Percentiles rank a stretch among this genome's conserved stretches.
phyloP scores from a whole-genome alignment of 345 rosid species.

The Lepidium aucheri region DNA sequence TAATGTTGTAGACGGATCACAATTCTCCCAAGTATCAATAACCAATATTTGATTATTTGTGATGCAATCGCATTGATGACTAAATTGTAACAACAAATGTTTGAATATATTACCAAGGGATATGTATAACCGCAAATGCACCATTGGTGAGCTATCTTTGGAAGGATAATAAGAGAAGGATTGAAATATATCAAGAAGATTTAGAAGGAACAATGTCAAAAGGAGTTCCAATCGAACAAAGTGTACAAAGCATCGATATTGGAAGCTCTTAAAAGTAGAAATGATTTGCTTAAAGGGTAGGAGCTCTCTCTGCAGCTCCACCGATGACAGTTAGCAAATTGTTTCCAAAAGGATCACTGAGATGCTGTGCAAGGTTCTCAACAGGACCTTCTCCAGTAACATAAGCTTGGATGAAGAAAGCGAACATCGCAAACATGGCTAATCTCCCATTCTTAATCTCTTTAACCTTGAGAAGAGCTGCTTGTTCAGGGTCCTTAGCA shows the following conservation, averaged over 20 bases:
- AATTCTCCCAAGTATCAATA: too few relatives aligned
- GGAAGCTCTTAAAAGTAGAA: neutral
- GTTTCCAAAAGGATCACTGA: constrained; percentile 96
- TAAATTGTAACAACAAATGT: neutral
- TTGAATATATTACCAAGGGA: neutral
- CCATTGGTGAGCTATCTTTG: neutral
- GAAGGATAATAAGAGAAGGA: neutral
- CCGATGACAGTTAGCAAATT: constrained; percentile 89
- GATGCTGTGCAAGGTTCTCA: constrained; percentile 85
- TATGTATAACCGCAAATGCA: neutral
- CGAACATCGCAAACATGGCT: constrained; percentile 95
- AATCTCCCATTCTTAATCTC: constrained; percentile 95
- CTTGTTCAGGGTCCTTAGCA: constrained; percentile 92
- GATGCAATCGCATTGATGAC: too few relatives aligned
- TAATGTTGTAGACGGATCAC: too few relatives aligned
- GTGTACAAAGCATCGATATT: constrained; percentile 24
- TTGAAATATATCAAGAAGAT: constrained; percentile 14
- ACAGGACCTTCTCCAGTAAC: constrained; percentile 97
- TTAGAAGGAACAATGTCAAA: constrained; percentile 14
- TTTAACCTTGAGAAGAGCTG: constrained; percentile 85
- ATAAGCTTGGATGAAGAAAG: constrained; percentile 80
- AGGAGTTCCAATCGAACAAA: constrained; percentile 6
- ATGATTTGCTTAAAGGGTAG: constrained; percentile 50
- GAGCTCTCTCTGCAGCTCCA: constrained; percentile 73
- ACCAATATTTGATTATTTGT: too few relatives aligned